Conservation (phyloP, 2,329 filamentous ascomycete species). For the Colletotrichum nymphaeae region DNA sequence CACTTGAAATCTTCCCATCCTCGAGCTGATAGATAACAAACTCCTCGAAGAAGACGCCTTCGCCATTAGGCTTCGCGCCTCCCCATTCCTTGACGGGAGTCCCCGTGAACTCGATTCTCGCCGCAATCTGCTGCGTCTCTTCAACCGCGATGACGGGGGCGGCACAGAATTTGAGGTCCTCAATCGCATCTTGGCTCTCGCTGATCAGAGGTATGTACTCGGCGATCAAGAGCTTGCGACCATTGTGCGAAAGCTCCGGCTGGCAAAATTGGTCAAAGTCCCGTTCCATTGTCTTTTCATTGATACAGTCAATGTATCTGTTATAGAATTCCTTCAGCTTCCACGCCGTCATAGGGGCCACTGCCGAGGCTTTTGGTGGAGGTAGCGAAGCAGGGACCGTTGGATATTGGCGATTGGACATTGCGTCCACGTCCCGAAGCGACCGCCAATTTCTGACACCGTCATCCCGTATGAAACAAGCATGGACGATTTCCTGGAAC, state of each 20-base stretch:
- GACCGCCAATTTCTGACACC: no score
- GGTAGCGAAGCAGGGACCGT: no score
- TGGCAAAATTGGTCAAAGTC: constrained; percentile 43
- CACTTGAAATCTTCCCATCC: constrained; percentile 44
- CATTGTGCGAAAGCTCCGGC: constrained; percentile 43
- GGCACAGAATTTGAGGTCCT: no score
- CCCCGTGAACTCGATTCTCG: constrained; percentile 45
- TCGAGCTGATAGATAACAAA: constrained; percentile 46
- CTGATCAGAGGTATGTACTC: constrained; percentile 45
- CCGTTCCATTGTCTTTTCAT: constrained; percentile 41
- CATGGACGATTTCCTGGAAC: constrained; percentile 12
- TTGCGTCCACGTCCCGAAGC: background rate
- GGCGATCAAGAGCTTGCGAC: constrained; percentile 36
- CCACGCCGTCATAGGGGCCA: no score
- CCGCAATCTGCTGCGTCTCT: constrained; percentile 44
- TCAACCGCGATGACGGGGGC: constrained; percentile 11
- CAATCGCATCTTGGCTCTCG: constrained; percentile 42
- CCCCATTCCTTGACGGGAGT: constrained; percentile 41
- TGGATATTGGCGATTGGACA: no score
- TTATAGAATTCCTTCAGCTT: constrained; percentile 37
- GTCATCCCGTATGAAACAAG: background rate
- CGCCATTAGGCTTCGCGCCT: constrained; percentile 43
- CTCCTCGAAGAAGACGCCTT: no score
- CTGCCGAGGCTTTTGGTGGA: no score
- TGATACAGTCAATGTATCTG: constrained; percentile 46